Base-by-base conservation (phyloP, 1,284 basidiomycete genomes). In the Flammula alnicola region DNA sequence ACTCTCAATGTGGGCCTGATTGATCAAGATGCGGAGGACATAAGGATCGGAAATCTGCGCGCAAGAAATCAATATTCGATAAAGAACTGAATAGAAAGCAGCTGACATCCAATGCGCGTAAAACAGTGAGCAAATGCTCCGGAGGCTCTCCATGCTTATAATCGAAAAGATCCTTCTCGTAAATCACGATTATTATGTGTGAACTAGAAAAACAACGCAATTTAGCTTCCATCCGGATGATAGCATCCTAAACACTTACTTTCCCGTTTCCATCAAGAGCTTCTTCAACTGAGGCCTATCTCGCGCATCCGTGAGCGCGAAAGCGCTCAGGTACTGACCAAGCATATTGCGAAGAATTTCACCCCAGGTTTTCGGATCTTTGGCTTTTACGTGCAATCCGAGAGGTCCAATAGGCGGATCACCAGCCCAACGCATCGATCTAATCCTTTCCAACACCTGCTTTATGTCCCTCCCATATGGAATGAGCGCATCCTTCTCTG, bases 351-450 rank as follows among this genome's bases (percentile, higher is more conserved):
- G 81, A 54, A 98, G 66, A 5, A 93, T 60, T 0, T 72, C 69
- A 0, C 81, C 83, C 84, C 92, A 99, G 25, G 66, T 72, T 54
- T 72, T 55, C 0, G 74, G 70, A 51, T 97, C 91, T 55, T 75
- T 82, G 40, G 95, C 81, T 60, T 87, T 88, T 57, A 99, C 86
- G 63, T 83, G 80, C 36, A 78, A 56, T 0, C 95, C 95, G n/a
- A 98, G 73, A 0, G 95, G 94, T 1, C 97, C 97, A 22, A 98
- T 68, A 0, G 96, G 95, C 12, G 64, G 70, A 29, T 86, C 77
- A 7, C 87, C 88, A 22, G 74, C 63, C 93, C 93, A 94, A 4
- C 58, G 66, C 55, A 72, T 70, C 7, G 58, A 59, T n/a, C 72
- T 59, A 42, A 97, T 89, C 31, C 67, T 72, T 4, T 75, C 72